These are phyloP conservation scores for Gossypium davidsonii DNA, from an alignment of 441 rosid species.

Conservation along the genomic window DNA sequence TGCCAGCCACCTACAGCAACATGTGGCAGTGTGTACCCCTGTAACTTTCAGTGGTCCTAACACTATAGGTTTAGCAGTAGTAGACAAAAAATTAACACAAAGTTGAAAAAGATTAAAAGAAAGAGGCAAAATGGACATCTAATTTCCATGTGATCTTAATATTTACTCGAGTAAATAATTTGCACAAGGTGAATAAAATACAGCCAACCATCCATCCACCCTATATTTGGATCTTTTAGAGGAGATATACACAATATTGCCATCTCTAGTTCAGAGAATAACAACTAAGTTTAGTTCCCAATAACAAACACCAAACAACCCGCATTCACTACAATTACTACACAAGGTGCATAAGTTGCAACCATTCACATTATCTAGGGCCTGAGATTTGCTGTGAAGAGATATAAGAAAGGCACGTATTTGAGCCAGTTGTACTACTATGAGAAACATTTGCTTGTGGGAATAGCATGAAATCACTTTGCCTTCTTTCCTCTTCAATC, in stretches of 20 bases:
- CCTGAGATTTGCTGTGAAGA: slow-evolving; percentile 85
- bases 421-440: slow-evolving; percentile 20
- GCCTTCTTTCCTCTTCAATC: slow-evolving; percentile 35
- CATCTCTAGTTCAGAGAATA: not conserved
- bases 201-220: not conserved
- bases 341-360: not conserved
- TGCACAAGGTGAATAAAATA: slow-evolving; percentile 8
- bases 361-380: slow-evolving; percentile 46
- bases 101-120: not conserved
- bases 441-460: slow-evolving; percentile 28
- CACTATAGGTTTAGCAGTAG: not conserved
- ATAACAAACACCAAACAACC: not conserved
- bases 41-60: not conserved
- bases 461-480: slow-evolving; percentile 25
- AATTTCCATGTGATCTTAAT: not conserved
- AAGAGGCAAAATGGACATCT: not conserved
- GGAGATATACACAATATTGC: slow-evolving; percentile 7
- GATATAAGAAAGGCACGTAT: slow-evolving; percentile 36
- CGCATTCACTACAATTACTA: slow-evolving; percentile 13
- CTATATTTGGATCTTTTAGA: not conserved
- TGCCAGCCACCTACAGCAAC: not conserved
- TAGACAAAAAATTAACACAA: not conserved
- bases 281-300: not conserved
- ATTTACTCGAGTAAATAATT: not conserved
- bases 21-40: not conserved